Conservation (phyloP, 2,329 filamentous ascomycete species). For the Achaetomium macrosporum region DNA sequence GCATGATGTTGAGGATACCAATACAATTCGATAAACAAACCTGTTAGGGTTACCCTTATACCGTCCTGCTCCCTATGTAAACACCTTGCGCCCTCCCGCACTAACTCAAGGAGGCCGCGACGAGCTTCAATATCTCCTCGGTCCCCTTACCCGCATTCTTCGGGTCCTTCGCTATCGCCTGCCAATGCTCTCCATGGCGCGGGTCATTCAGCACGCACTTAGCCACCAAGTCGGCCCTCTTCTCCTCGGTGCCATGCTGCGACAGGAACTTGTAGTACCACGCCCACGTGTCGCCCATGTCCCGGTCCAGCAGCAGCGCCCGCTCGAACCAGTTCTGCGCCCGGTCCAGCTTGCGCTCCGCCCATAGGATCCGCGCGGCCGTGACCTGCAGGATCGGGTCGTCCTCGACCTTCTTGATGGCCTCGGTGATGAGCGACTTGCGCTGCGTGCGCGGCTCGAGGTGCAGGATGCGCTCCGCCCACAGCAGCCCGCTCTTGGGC, state of each 20-base stretch:
- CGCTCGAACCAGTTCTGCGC: slow-evolving; percentile 97
- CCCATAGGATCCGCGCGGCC: slow-evolving; percentile 94
- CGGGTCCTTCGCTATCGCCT: slow-evolving; percentile 77
- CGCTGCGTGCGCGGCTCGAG: slow-evolving; percentile 87
- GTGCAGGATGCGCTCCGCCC: slow-evolving; percentile 93
- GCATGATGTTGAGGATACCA: no score
- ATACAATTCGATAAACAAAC: no score
- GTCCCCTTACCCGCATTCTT: slow-evolving; percentile 66
- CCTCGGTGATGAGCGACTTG: slow-evolving; percentile 84
- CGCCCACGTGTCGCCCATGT: slow-evolving; percentile 89
- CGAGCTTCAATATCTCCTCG: slow-evolving; percentile 79
- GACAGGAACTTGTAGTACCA: slow-evolving; percentile 95
- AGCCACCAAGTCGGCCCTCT: slow-evolving; percentile 73
- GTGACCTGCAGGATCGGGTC: slow-evolving; percentile 85
- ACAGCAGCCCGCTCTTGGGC: slow-evolving; percentile 78
- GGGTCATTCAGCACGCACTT: slow-evolving; percentile 84
- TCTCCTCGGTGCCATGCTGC: slow-evolving; percentile 92
- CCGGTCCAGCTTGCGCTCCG: slow-evolving; percentile 84
- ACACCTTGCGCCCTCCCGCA: neutral
- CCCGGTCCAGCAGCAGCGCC: slow-evolving; percentile 79
- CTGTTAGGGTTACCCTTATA: no score
- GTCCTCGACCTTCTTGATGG: slow-evolving; percentile 94
- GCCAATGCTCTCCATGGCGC: slow-evolving; percentile 89
- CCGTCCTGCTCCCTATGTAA: no score
- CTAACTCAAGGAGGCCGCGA: slow-evolving; percentile 46